Base-by-base conservation (phyloP, 129 eudicot species). In the Lactuca sativa region DNA sequence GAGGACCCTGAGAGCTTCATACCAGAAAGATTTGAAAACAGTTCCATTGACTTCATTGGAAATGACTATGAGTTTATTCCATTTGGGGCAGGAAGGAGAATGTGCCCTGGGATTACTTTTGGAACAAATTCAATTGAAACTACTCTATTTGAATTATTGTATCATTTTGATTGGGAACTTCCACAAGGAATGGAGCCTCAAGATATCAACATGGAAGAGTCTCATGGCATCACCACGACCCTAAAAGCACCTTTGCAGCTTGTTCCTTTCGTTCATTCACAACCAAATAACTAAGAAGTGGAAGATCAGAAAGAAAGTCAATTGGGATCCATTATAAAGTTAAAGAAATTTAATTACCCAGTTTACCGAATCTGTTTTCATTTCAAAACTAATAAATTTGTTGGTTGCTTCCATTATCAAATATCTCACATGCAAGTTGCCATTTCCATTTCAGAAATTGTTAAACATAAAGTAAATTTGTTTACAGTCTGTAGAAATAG, bases 91-190 rank as follows among this genome's bases (percentile, higher is more conserved):
- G 69, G 69, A 54, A 44, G 69, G 56, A 64, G 69, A 64, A 64
- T 64, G 56, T 47, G 70, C 31, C 57, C 70, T 25, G 70, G 70
- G 18, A 47, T 64, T 44, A 64, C 32, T 16, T 62, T 62, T 63
- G 70, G 70, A 16, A 5, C 30, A 63, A 55, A 12, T 52, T 36
- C 48, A 13, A 5, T 73, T 13, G 77, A 73, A 69, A 14, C 55
- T 37, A 54, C 41, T 25, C 63, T 73, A 51, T 70, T 62, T 36
- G 41, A 62, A 10, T 18, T 73, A 31, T 7, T 73, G 25, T 21
- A 62, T 31, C 44, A 49, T 18, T 62, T 52, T 41, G 10, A 62
- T 25, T 73, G 77, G 77, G 3, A 62, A 62, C 77, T 73, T 21
- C 77, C 70, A 0, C 5, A 40, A 1, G 70, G 77, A 30, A 56